Conservation (phyloP, 768 basidiomycete genomes). For the Trametes coccinea region DNA sequence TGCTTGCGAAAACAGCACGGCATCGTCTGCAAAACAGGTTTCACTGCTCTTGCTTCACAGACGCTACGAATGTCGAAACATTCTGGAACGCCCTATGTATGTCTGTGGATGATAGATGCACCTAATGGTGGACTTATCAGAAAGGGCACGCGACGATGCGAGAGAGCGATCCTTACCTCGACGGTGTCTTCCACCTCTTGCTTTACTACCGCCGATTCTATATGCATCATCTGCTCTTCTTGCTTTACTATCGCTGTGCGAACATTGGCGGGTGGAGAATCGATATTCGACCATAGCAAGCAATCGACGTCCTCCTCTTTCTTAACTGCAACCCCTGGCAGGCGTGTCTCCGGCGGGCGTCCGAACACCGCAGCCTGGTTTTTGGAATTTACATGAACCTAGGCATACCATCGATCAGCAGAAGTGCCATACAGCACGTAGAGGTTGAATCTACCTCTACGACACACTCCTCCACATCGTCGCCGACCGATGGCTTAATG, state of each 20-base stretch:
- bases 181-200: too few relatives aligned
- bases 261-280: too few relatives aligned
- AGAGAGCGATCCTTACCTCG: too few relatives aligned
- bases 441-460: background rate
- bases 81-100: background rate
- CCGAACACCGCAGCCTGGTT: background rate
- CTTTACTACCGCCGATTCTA: too few relatives aligned
- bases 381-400: conserved; percentile 5
- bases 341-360: too few relatives aligned
- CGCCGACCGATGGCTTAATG: background rate
- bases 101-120: background rate
- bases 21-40: too few relatives aligned
- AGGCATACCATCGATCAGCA: too few relatives aligned
- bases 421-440: too few relatives aligned
- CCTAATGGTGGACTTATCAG: background rate
- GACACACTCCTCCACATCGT: background rate
- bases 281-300: background rate
- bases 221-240: conserved; percentile 1
- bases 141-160: too few relatives aligned
- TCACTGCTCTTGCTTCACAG: background rate
- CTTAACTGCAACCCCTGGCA: background rate
- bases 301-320: background rate
- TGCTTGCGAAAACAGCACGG: too few relatives aligned
- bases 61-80: background rate
- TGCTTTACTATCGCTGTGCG: background rate